Evolutionary conservation across 441 rosid species (phyloP).

Genomic region (Isatis lusitanica): DNA sequence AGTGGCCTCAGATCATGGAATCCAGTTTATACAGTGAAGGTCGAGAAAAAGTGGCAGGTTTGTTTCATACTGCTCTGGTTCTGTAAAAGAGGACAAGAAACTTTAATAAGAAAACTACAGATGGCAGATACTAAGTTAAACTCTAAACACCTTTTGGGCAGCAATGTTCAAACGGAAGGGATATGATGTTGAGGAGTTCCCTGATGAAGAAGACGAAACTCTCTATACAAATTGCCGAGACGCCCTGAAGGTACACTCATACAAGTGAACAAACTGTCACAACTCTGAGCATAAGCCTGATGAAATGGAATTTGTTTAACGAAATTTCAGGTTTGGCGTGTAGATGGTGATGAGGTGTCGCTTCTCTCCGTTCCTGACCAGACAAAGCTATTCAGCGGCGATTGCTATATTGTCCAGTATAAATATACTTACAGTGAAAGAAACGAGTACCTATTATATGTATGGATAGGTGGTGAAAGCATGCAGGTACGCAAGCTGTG

Average conservation of each 20-base stretch:
- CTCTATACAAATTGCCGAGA: slow-evolving; percentile 60
- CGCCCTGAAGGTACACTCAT: slow-evolving; percentile 51
- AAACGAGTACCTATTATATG: slow-evolving; percentile 58
- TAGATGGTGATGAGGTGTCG: slow-evolving; percentile 54
- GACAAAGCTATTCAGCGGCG: slow-evolving; percentile 69
- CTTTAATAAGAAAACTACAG: neutral
- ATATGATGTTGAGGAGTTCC: slow-evolving; percentile 70
- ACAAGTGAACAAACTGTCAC: slow-evolving; percentile 6
- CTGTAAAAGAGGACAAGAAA: neutral
- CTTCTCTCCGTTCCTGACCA: slow-evolving; percentile 64
- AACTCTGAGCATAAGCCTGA: slow-evolving; percentile 11
- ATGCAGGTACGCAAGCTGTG: slow-evolving; percentile 43
- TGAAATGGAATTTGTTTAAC: neutral
- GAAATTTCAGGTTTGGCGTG: slow-evolving; percentile 68
- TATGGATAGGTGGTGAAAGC: slow-evolving; percentile 79
- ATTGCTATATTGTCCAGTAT: slow-evolving; percentile 76
- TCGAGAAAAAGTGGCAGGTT: slow-evolving; percentile 93
- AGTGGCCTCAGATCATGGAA: slow-evolving; percentile 68
- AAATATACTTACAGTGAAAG: slow-evolving; percentile 56
- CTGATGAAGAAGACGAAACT: slow-evolving; percentile 50
- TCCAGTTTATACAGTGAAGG: slow-evolving; percentile 74
- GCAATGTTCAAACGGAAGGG: slow-evolving; percentile 43
- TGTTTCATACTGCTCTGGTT: slow-evolving; percentile 17
- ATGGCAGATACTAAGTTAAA: slow-evolving; percentile 9
- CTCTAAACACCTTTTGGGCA: neutral